Evolutionary conservation across 371 early-diverging fungal genomes (phyloP).

Genomic region (Mucor irregularis): DNA sequence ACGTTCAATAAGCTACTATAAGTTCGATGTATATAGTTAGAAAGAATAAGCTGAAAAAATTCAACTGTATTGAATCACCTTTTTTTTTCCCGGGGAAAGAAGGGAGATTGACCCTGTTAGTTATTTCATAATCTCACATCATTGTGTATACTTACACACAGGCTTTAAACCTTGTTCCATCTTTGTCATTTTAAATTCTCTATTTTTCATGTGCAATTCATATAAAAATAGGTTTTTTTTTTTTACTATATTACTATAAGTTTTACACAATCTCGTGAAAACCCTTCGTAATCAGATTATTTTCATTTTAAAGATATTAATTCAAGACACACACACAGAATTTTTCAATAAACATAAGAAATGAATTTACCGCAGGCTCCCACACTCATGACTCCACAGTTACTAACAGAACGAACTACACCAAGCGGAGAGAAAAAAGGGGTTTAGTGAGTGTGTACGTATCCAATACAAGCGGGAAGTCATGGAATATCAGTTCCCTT

Average conservation of each 20-base stretch:
- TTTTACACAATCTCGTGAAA: no score
- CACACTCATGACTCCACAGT: constrained; percentile 18
- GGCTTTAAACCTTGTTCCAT: background rate
- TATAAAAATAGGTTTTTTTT: no score
- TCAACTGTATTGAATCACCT: no score
- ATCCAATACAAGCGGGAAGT: constrained; percentile 19
- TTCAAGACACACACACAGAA: background rate
- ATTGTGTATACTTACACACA: background rate
- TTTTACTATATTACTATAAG: no score
- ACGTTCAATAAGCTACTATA: no score
- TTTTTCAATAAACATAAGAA: background rate
- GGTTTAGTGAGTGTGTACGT: constrained; percentile 23
- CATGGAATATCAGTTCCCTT: constrained; percentile 10
- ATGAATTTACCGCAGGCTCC: constrained; percentile 21
- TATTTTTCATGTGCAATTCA: no score
- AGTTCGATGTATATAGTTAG: no score
- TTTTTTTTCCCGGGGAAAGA: background rate
- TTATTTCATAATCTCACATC: background rate
- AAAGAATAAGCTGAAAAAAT: no score
- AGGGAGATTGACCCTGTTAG: background rate
- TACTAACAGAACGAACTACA: constrained; percentile 10
- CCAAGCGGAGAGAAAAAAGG: constrained; percentile 4
- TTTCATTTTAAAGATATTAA: no score
- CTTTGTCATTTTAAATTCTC: no score
- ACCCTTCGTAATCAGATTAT: no score